Evolutionary conservation across 345 rosid genomes (phyloP).

Genomic region (Populus tremula): DNA sequence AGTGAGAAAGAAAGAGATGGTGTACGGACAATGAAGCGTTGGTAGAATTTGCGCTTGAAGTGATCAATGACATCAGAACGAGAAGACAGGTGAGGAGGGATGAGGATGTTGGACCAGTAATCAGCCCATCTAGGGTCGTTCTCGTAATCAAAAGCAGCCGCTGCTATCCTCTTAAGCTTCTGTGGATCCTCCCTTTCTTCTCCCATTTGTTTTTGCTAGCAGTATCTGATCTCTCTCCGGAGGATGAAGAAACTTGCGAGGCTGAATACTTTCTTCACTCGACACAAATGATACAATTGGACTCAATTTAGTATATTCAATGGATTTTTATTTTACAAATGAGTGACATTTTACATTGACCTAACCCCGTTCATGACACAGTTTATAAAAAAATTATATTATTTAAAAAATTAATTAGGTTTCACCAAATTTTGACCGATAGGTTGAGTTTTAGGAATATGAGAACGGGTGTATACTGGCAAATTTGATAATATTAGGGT

Average conservation of each 20-base stretch:
- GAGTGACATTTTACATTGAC: too few relatives aligned
- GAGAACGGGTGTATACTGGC: too few relatives aligned
- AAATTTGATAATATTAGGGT: too few relatives aligned
- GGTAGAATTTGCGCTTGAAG: slow-evolving; percentile 95
- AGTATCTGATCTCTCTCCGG: not conserved
- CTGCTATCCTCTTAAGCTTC: slow-evolving; percentile 72
- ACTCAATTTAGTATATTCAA: not conserved
- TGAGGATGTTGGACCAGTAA: slow-evolving; percentile 88
- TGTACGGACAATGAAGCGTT: slow-evolving; percentile 66
- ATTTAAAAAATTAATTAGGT: too few relatives aligned
- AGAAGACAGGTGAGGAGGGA: slow-evolving; percentile 88
- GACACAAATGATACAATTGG: not conserved
- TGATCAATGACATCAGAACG: slow-evolving; percentile 83
- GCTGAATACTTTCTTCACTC: not conserved
- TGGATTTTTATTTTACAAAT: too few relatives aligned
- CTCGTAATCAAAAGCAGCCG: slow-evolving; percentile 83
- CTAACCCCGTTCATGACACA: too few relatives aligned
- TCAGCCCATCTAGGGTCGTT: slow-evolving; percentile 84
- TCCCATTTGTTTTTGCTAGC: slow-evolving; percentile 38
- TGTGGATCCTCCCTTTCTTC: slow-evolving; percentile 84
- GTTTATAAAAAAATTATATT: too few relatives aligned
- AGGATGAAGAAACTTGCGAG: not conserved
- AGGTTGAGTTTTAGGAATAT: too few relatives aligned
- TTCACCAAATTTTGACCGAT: too few relatives aligned
- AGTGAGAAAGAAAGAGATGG: not conserved